These are phyloP conservation scores for Carex pumila DNA, from an alignment of 176 grass and related monocot genomes.

Conservation along the genomic window DNA sequence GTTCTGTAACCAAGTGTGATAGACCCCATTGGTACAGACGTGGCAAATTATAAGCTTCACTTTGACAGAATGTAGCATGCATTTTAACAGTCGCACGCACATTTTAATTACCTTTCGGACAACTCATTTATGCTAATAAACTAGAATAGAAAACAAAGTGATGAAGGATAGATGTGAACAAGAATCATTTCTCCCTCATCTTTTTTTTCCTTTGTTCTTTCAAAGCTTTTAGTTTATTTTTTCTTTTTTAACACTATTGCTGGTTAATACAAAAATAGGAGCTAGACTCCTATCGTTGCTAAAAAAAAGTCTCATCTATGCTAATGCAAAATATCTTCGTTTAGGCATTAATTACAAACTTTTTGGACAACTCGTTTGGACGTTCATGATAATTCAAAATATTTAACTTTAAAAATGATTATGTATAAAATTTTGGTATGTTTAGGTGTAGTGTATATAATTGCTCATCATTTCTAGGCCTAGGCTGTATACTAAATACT, in stretches of 20 bases:
- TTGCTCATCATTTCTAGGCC: not conserved
- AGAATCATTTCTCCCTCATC: too few species aligned
- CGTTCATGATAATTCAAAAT: not conserved
- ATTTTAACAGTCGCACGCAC: not conserved
- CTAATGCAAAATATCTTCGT: not conserved
- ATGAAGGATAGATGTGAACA: too few species aligned
- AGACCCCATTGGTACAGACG: constrained; percentile 4
- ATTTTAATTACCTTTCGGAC: not conserved
- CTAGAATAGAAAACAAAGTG: too few species aligned
- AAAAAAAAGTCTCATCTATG: not conserved
- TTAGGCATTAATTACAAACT: not conserved
- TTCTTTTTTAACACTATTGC: too few species aligned
- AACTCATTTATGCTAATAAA: not conserved
- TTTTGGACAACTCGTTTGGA: not conserved
- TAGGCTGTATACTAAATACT: not conserved
- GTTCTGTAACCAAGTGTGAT: not conserved
- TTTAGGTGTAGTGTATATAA: not conserved
- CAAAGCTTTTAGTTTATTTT: too few species aligned
- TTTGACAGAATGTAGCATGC: not conserved
- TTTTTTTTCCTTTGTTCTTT: too few species aligned
- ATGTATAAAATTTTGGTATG: not conserved
- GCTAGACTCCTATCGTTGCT: too few species aligned
- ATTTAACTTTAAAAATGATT: not conserved
- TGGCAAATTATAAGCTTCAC: not conserved
- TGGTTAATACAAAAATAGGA: too few species aligned